Conservation (phyloP, 78 protist genomes). For the Speleostelium caveatum region DNA sequence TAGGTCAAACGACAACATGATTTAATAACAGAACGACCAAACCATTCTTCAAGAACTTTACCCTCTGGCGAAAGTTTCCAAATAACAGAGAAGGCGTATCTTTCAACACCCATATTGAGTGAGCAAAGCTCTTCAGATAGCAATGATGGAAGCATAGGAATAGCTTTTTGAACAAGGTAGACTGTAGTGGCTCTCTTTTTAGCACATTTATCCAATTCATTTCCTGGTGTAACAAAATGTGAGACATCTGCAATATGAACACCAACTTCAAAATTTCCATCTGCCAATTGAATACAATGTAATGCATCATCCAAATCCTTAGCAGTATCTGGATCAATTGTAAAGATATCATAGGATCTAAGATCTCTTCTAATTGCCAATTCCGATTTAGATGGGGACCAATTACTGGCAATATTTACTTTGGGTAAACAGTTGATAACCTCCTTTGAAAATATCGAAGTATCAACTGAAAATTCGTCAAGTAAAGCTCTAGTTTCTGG, state of each 20-base stretch:
- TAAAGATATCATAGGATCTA: conserved; percentile 78
- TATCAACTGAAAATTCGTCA: conserved; percentile 60
- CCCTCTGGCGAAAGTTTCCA: conserved; percentile 84
- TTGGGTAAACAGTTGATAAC: conserved; percentile 80
- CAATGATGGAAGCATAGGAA: conserved; percentile 95
- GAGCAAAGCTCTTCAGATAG: conserved; percentile 92
- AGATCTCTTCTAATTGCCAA: conserved; percentile 80
- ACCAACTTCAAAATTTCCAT: conserved; percentile 88
- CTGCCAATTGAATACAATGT: conserved; percentile 37
- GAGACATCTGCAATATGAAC: conserved; percentile 98
- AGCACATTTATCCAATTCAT: conserved; percentile 90
- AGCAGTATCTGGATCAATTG: conserved; percentile 96
- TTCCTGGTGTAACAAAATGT: conserved; percentile 83
- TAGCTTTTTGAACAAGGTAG: conserved; percentile 91
- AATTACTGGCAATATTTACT: conserved; percentile 8
- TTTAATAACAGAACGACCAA: conserved; percentile 92
- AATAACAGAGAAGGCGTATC: conserved; percentile 92
- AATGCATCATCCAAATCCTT: conserved; percentile 97
- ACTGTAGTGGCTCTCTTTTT: conserved; percentile 86
- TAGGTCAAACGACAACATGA: conserved; percentile 92
- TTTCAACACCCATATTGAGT: conserved; percentile 91
- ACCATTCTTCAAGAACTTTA: conserved; percentile 71
- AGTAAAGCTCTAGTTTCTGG: conserved; percentile 85
- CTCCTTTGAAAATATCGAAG: conserved; percentile 37
- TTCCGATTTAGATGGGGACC: conserved; percentile 60